These are phyloP conservation scores for Auriscalpium microsporum DNA, from an alignment of 768 basidiomycete genomes.

Conservation along the genomic window DNA sequence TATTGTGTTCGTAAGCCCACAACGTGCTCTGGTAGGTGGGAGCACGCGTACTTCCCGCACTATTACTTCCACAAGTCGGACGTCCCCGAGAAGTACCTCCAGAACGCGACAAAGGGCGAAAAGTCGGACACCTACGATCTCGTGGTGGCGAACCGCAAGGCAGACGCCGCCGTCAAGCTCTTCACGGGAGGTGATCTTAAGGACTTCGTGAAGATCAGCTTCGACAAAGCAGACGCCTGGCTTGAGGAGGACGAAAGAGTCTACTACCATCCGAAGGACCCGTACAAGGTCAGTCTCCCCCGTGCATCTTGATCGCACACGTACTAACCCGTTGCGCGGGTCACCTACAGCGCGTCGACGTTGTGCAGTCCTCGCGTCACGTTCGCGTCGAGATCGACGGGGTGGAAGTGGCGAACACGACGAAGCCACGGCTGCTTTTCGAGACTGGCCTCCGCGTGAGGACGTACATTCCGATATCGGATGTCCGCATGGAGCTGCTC, in stretches of 20 bases:
- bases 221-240: slow-evolving; percentile 50
- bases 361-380: slow-evolving; percentile 51
- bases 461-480: slow-evolving; percentile 53
- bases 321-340: background rate
- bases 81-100: slow-evolving; percentile 35
- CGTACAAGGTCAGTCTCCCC: slow-evolving; percentile 45
- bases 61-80: slow-evolving; percentile 47
- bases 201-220: slow-evolving; percentile 42
- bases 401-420: slow-evolving; percentile 54
- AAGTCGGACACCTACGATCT: slow-evolving; percentile 37
- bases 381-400: slow-evolving; percentile 53
- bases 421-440: slow-evolving; percentile 43
- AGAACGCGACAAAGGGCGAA: slow-evolving; percentile 17
- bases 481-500: slow-evolving; percentile 44
- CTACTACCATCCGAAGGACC: slow-evolving; percentile 55
- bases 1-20: background rate
- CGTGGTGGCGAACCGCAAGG: slow-evolving; percentile 31
- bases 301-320: background rate
- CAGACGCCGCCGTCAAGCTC: slow-evolving; percentile 31
- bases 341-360: slow-evolving; percentile 44
- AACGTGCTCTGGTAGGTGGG: slow-evolving; percentile 35
- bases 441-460: slow-evolving; percentile 51
- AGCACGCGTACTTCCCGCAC: slow-evolving; percentile 40
- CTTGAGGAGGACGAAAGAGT: slow-evolving; percentile 63
- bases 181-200: slow-evolving; percentile 30